Evolutionary conservation across 331 rosid species (phyloP).

Genomic region (Ulmus americana): DNA sequence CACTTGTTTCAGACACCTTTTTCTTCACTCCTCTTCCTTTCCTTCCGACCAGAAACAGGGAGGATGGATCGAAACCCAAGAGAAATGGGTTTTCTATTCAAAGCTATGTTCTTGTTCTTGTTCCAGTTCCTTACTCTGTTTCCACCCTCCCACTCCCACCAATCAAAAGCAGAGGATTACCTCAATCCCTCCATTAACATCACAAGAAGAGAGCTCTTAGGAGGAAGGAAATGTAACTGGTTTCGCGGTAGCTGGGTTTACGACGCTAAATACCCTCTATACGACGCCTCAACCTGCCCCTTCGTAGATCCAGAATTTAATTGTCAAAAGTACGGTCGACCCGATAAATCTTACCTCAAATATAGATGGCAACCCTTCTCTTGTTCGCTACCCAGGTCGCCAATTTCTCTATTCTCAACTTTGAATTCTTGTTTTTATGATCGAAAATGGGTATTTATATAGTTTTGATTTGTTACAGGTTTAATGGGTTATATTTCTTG

Average conservation of each 20-base stretch:
- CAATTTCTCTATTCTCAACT: background rate
- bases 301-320: conserved; percentile 84
- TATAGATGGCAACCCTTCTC: conserved; percentile 83
- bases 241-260: conserved; percentile 71
- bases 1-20: conserved; percentile 30
- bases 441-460: conserved; percentile 8
- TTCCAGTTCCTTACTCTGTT: conserved; percentile 28
- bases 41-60: background rate
- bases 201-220: conserved; percentile 32
- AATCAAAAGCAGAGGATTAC: conserved; percentile 37
- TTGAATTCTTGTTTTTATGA: background rate
- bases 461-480: conserved; percentile 39
- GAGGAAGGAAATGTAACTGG: conserved; percentile 55
- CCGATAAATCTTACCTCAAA: conserved; percentile 58
- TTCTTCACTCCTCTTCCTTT: conserved; percentile 32
- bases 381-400: conserved; percentile 73
- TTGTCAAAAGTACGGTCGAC: conserved; percentile 79
- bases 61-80: conserved; percentile 39
- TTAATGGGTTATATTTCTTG: conserved; percentile 59
- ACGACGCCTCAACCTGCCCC: conserved; percentile 63
- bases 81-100: conserved; percentile 48
- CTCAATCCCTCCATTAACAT: background rate
- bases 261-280: conserved; percentile 73
- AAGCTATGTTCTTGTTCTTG: conserved; percentile 23
- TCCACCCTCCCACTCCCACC: conserved; percentile 36